These are phyloP conservation scores for Backusella tuberculispora DNA, from an alignment of 192 early-diverging fungal species.

Conservation along the genomic window DNA sequence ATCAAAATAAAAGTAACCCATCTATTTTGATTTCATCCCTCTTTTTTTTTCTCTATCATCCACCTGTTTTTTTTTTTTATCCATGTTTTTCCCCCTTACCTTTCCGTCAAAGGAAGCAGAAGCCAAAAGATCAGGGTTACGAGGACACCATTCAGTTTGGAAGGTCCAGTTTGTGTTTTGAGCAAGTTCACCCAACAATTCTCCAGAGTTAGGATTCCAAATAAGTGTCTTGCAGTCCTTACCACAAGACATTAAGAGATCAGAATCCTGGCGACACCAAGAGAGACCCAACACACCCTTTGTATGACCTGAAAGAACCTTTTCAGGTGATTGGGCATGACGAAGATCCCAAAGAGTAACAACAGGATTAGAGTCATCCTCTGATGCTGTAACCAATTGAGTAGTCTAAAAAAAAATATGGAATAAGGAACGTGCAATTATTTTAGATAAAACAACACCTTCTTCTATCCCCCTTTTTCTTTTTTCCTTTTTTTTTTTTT, in stretches of 20 bases:
- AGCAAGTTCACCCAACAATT: slow-evolving; percentile 89
- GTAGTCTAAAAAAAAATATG: slow-evolving; percentile 63
- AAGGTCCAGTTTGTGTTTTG: slow-evolving; percentile 91
- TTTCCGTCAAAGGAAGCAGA: slow-evolving; percentile 94
- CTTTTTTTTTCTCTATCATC: no score
- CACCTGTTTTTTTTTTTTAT: background rate
- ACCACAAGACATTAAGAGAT: slow-evolving; percentile 89
- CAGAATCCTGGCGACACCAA: slow-evolving; percentile 95
- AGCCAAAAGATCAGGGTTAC: slow-evolving; percentile 90
- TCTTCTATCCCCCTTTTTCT: background rate
- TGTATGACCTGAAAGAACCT: slow-evolving; percentile 81
- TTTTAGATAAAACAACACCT: background rate
- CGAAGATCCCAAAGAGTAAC: slow-evolving; percentile 95
- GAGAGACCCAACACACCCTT: slow-evolving; percentile 91
- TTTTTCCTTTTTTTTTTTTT: background rate
- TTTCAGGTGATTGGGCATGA: slow-evolving; percentile 92
- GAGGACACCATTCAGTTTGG: slow-evolving; percentile 94
- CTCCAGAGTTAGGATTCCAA: slow-evolving; percentile 87
- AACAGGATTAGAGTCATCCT: slow-evolving; percentile 89
- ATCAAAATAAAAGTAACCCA: no score
- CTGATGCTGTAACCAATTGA: slow-evolving; percentile 90
- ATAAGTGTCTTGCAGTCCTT: slow-evolving; percentile 95
- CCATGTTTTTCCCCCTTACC: slow-evolving; percentile 29
- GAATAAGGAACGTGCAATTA: background rate
- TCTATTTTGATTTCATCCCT: no score